These are phyloP conservation scores for Mucor irregularis DNA, from an alignment of 371 early-diverging fungal genomes.

Conservation along the genomic window DNA sequence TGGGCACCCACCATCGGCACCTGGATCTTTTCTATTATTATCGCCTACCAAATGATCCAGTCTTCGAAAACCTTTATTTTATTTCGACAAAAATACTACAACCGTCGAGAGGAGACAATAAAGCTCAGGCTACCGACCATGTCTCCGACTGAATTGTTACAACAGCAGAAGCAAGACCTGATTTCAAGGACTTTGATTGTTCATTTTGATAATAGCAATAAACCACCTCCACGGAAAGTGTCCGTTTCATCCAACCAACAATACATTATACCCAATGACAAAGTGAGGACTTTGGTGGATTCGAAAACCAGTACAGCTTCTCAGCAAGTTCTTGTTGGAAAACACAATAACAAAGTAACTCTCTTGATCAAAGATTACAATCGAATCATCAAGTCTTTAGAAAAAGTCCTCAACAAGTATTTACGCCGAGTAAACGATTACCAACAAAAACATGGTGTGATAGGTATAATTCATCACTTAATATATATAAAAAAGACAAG, in stretches of 20 bases:
- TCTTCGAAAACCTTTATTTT: conserved; percentile 51
- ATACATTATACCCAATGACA: not conserved
- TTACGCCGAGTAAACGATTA: not conserved
- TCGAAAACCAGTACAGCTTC: not conserved
- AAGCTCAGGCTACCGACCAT: conserved; percentile 28
- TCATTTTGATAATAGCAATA: not conserved
- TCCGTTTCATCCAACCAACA: too few relatives aligned
- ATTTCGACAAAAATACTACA: conserved; percentile 55
- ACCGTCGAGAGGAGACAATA: conserved; percentile 7
- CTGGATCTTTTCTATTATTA: conserved; percentile 53
- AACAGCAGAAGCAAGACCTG: conserved; percentile 26
- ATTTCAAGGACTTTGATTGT: conserved; percentile 18
- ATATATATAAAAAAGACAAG: not conserved
- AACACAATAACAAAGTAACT: conserved; percentile 3
- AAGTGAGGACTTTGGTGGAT: not conserved
- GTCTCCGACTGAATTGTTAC: conserved; percentile 28
- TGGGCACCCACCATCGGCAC: conserved; percentile 61
- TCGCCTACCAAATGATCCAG: conserved; percentile 46
- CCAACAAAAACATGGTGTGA: not conserved
- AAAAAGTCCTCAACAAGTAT: not conserved
- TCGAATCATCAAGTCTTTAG: not conserved
- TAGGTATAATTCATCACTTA: not conserved
- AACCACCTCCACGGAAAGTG: not conserved
- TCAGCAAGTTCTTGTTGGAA: conserved; percentile 6
- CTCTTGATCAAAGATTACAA: conserved; percentile 7